Evolutionary conservation across 2,329 filamentous ascomycete species (phyloP), one percentile per base, ranked within the genome.

Genomic region (Ophiostoma ips): DNA sequence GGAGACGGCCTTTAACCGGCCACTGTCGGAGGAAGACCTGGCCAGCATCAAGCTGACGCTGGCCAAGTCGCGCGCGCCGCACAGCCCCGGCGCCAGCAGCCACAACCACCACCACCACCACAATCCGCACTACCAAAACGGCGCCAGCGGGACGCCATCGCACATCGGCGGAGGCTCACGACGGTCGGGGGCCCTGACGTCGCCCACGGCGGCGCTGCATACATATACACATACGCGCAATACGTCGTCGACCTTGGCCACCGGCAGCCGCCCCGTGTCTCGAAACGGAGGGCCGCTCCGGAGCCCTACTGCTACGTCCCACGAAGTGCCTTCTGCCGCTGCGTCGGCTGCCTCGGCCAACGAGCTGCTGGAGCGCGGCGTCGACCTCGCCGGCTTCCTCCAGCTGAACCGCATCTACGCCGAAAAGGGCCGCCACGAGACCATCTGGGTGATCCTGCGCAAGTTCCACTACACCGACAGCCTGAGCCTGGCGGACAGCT

Each of bases 391-490:
- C 35, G 89, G 87, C 0, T 98, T 98, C 60, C 68, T 98, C 46
- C 79, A 90, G 56, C 70, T 98, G 36, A 96, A 96, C 68, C 95
- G 89, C 66, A 79, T 96, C 52, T 98, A 95, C 63, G 92, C 89
- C 0, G 90, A 96, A 63, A 96, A 96, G 63, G 92, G 92, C 12
- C 84, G 92, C 12, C 92, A 98, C 62, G 92, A 98, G 67, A 98
- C 92, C 0, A 92, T 96, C 40, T 98, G 92, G 92, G 88, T 94
- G 54, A 95, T 98, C 53, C 68, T 98, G 54, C 79, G 92, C 51
- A 89, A 92, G 57, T 95, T 95, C 59, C 86, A 94, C 60, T 96
- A 98, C 61, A 95, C 90, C 0, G 92, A 96, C 68, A 95, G 88
- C 63, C 69, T 98, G 44, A 94, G 87, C 55, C 70, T 98, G 36